These are phyloP conservation scores for Endoconidiophora laricicola DNA, from an alignment of 2,329 filamentous ascomycete species.

Conservation along the genomic window DNA sequence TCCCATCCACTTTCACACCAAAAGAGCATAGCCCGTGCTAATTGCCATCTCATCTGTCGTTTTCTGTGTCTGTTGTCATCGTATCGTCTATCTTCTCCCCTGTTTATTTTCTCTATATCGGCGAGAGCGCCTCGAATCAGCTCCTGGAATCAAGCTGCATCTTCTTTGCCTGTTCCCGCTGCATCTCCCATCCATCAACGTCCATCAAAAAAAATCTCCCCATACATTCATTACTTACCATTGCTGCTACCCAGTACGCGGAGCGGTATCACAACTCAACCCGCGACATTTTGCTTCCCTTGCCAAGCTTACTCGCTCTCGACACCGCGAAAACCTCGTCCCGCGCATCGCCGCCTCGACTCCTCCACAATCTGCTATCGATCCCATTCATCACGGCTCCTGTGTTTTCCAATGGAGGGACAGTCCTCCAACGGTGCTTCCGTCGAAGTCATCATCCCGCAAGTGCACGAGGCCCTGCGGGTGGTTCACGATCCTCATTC, in stretches of 20 bases:
- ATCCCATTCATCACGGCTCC: not conserved
- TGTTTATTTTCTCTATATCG: no score
- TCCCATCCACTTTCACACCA: not conserved
- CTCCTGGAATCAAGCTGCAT: no score
- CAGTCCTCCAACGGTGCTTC: conserved; percentile 21
- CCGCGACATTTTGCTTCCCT: not conserved
- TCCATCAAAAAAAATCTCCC: not conserved
- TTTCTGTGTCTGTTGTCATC: no score
- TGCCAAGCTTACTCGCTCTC: not conserved
- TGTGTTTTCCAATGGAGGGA: conserved; percentile 12
- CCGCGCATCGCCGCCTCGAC: conserved; percentile 17
- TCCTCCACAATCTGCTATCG: not conserved
- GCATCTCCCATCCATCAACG: not conserved
- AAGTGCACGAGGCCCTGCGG: conserved; percentile 71
- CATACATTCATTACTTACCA: not conserved
- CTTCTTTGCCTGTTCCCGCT: not conserved
- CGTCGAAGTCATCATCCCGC: conserved; percentile 34
- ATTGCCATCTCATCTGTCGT: no score
- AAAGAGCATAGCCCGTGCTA: no score
- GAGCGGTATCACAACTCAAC: not conserved
- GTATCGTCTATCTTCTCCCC: no score
- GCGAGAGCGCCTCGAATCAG: not conserved
- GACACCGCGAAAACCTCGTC: not conserved
- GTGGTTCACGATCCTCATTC: conserved; percentile 74
- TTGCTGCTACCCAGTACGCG: no score